Evolutionary conservation across 768 basidiomycete species (phyloP).

Genomic region (Russula abietina): DNA sequence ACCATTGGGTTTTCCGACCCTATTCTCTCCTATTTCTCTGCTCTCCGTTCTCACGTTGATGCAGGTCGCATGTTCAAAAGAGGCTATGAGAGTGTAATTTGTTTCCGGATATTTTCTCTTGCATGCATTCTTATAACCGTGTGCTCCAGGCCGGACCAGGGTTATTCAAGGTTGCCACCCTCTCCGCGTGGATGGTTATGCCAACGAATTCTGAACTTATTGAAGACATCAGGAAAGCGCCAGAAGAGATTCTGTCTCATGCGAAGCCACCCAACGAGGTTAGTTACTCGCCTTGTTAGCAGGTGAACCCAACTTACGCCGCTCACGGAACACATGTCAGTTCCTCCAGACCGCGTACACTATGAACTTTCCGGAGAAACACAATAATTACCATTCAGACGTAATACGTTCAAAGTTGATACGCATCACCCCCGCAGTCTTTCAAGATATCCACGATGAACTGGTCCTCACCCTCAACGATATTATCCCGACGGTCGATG

Average conservation of each 20-base stretch:
- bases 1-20: constrained; percentile 21
- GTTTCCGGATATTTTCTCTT: background rate
- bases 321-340: constrained; percentile 21
- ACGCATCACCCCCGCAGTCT: constrained; percentile 25
- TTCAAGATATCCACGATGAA: constrained; percentile 29
- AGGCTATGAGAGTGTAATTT: constrained; percentile 33
- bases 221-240: constrained; percentile 46
- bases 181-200: constrained; percentile 44
- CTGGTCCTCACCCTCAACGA: constrained; percentile 28
- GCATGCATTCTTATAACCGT: background rate
- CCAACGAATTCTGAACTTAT: constrained; percentile 39
- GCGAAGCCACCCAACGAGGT: constrained; percentile 39
- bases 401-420: constrained; percentile 30
- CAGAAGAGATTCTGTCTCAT: constrained; percentile 42
- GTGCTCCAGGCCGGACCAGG: constrained; percentile 20
- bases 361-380: constrained; percentile 27
- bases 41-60: constrained; percentile 27
- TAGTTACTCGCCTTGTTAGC: constrained; percentile 10
- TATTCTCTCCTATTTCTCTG: constrained; percentile 20
- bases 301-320: background rate
- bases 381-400: constrained; percentile 26
- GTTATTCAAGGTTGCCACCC: constrained; percentile 40
- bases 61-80: constrained; percentile 30
- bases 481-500: constrained; percentile 29
- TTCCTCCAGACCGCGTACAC: constrained; percentile 35